Evolutionary conservation across 2,329 filamentous ascomycete species (phyloP), one percentile per base, ranked within the genome.

Genomic region (Fusarium sp.): DNA sequence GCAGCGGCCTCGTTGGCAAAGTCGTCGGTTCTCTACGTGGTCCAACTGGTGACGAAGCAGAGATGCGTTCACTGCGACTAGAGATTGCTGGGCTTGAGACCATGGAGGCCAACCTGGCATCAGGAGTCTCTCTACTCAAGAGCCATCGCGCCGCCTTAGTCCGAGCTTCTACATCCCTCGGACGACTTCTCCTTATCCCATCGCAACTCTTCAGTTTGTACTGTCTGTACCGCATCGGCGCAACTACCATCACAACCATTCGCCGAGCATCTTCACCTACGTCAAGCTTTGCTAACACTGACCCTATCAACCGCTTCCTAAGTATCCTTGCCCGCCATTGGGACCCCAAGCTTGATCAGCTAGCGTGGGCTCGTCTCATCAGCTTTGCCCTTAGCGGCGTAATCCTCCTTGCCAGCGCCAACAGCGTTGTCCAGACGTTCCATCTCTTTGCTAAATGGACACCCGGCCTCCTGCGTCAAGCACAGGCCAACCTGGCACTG

Each of bases 261-360:
- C 90, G 90, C 6, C 90, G 92, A 38, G 65, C 74, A 13, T 77
- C 71, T 17, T 78, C 76, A 4, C 77, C 77, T 2, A 75, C 77
- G 17, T 81, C 87, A 38, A 79, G 77, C 67, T 91, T 93, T 79
- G 86, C 91, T 28, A 88, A 88, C 54, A 90, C 90, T 17, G 94
- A 97, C 76, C 94, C 94, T 1, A 92, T 97, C 77, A 97, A 92
- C 81, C 92, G 93, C 68, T 86, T 95, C 65, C 87, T 97, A 10
- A 92, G 92, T 7, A 85, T 97, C 14, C 81, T 97, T 18, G 93
- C 92, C 6, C 91, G 91, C 58, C 92, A 97, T 80, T 95, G 92
- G 88, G 92, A 97, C 76, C 92, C 92, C 4, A 88, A 90, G 63
- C 87, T 97, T 26, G 92, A 97, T 80, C 92, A 94, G 74, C 86